Percentiles rank a stretch among this genome's conserved stretches.
phyloP scores from a whole-genome alignment of 306 rosid species.

The Parietaria judaica region DNA sequence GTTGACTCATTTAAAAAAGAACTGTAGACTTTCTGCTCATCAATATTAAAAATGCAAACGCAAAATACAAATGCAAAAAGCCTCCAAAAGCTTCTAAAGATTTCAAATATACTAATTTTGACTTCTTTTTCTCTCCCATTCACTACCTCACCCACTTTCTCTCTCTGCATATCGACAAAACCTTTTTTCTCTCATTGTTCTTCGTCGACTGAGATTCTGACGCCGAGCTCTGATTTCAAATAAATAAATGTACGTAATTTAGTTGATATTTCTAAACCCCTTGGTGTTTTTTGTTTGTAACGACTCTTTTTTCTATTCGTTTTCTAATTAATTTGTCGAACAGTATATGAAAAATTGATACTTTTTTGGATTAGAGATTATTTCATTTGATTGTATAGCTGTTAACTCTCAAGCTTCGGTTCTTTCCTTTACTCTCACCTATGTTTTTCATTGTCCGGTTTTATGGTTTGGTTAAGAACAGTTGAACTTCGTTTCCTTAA shows the following conservation, averaged over 20 bases:
- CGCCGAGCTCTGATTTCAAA: too few relatives aligned
- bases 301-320: not conserved
- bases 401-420: not conserved
- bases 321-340: too few relatives aligned
- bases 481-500: not conserved
- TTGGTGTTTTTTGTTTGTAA: not conserved
- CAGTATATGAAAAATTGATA: not conserved
- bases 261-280: not conserved
- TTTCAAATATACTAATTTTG: too few relatives aligned
- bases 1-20: constrained; percentile 47
- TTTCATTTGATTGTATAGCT: not conserved
- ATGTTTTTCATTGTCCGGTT: not conserved
- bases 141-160: too few relatives aligned
- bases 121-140: too few relatives aligned
- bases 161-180: too few relatives aligned
- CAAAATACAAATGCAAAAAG: too few relatives aligned
- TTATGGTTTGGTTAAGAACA: not conserved
- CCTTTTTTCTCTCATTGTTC: too few relatives aligned
- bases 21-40: constrained; percentile 44
- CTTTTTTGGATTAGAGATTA: not conserved
- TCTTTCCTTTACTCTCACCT: too few relatives aligned
- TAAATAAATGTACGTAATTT: not conserved
- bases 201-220: too few relatives aligned
- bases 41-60: too few relatives aligned
- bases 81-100: too few relatives aligned